These are phyloP conservation scores for Fusarium transvaalense DNA, from an alignment of 2,329 filamentous ascomycete species.

Conservation along the genomic window DNA sequence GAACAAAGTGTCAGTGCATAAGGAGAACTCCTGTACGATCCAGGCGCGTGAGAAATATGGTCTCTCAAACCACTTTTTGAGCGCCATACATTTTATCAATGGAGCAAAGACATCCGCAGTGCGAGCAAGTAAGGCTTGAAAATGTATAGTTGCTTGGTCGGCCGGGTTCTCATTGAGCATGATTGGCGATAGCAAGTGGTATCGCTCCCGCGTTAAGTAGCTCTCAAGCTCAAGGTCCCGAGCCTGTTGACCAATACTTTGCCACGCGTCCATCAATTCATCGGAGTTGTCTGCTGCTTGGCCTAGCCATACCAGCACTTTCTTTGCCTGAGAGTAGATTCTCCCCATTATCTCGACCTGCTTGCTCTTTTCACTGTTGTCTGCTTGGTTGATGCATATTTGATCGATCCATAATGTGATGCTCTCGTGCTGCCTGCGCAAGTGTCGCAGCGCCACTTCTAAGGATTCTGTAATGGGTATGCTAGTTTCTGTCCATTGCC, in stretches of 20 bases:
- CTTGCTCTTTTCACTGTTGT: neutral
- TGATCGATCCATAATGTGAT: neutral
- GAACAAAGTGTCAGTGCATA: neutral
- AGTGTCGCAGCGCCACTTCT: neutral
- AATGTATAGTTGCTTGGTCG: neutral
- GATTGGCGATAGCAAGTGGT: neutral
- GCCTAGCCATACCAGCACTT: constrained; percentile 1
- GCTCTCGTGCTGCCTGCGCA: neutral
- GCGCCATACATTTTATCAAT: rapidly evolving
- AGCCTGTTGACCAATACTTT: neutral
- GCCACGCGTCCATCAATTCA: neutral
- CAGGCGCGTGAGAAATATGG: constrained; percentile 6
- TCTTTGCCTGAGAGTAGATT: neutral
- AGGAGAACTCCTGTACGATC: constrained; percentile 4
- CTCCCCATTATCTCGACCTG: neutral
- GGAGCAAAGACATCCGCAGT: neutral
- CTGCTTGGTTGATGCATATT: neutral
- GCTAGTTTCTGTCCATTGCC: neutral
- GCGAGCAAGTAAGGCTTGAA: rapidly evolving
- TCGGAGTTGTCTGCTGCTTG: neutral
- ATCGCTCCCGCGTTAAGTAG: neutral
- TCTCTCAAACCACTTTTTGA: neutral
- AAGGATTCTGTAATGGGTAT: constrained; percentile 1
- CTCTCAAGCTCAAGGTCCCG: neutral
- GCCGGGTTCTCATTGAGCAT: neutral